Conservation (phyloP, 2,329 filamentous ascomycete genomes). For the Aspergillus amoenus region DNA sequence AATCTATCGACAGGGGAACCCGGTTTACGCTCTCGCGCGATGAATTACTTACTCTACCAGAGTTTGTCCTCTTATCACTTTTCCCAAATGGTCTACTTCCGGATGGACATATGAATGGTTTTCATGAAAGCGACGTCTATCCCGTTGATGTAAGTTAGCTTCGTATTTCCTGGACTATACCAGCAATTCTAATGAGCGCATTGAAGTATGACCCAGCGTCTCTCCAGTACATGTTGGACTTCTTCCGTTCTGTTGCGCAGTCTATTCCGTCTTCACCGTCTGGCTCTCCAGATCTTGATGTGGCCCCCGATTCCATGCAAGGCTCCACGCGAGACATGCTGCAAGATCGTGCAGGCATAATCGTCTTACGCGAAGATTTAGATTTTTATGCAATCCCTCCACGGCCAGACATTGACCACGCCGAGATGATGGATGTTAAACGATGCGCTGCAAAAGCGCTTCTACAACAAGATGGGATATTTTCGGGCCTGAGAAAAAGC, state of each 20-base stretch:
- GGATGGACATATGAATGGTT: constrained; percentile 91
- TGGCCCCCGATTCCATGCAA: constrained; percentile 71
- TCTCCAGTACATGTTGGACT: constrained; percentile 98
- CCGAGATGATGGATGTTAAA: constrained; percentile 95
- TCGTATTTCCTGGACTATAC: neutral
- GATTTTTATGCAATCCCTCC: constrained; percentile 98
- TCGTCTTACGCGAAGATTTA: constrained; percentile 90
- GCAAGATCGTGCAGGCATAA: constrained; percentile 89
- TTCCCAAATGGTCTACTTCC: constrained; percentile 98
- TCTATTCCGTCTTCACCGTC: constrained; percentile 75
- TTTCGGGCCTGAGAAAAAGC: constrained; percentile 90
- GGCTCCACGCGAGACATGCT: constrained; percentile 72
- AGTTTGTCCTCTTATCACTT: constrained; percentile 95
- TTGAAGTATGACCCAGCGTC: constrained; percentile 92
- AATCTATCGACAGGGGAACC: constrained; percentile 65
- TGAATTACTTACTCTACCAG: constrained; percentile 89
- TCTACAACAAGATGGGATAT: constrained; percentile 88
- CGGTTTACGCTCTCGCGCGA: constrained; percentile 93
- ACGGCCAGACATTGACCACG: constrained; percentile 74
- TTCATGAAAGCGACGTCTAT: constrained; percentile 89
- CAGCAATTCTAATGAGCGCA: constrained; percentile 18
- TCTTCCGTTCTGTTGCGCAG: constrained; percentile 93
- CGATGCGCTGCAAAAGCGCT: constrained; percentile 84
- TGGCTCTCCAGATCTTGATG: constrained; percentile 60
- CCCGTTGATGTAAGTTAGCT: constrained; percentile 81